A percentile compares a stretch with the other conserved stretches of the same genome.
Conservation (phyloP, 2,329 filamentous ascomycete species). For the Ophiostoma ulmi region DNA sequence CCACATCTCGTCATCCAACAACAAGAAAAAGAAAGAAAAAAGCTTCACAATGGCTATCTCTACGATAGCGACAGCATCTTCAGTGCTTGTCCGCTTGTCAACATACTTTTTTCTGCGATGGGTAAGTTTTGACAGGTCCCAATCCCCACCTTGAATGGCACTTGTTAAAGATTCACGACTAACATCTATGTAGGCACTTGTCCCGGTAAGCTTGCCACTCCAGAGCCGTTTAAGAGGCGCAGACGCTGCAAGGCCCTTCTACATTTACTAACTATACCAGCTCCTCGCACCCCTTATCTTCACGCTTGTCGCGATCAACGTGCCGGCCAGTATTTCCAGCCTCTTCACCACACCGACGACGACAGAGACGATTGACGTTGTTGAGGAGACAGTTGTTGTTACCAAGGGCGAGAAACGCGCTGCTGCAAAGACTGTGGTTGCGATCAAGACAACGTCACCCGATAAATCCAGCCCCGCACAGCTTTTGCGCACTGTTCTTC, state of each 20-base stretch:
- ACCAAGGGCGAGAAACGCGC: conserved; percentile 30
- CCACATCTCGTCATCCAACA: not conserved
- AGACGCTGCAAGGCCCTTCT: not conserved
- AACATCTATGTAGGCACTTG: conserved; percentile 8
- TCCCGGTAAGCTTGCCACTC: not conserved
- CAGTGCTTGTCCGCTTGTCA: conserved; percentile 46
- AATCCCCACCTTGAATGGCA: not conserved
- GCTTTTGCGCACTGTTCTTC: conserved; percentile 57
- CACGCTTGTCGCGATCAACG: conserved; percentile 60
- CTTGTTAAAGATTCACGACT: not conserved
- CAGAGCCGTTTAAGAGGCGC: not conserved
- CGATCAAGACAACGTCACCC: conserved; percentile 44
- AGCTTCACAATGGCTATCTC: conserved; percentile 32
- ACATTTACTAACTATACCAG: not conserved
- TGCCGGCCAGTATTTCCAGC: conserved; percentile 46
- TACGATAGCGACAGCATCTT: conserved; percentile 40
- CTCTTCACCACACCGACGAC: not conserved
- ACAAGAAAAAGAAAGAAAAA: not conserved
- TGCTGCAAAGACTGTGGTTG: conserved; percentile 2
- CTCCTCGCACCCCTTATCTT: conserved; percentile 41
- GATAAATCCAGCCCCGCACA: conserved; percentile 49
- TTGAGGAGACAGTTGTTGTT: conserved; percentile 54
- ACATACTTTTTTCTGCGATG: conserved; percentile 59
- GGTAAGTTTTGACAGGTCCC: conserved; percentile 39
- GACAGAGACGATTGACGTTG: conserved; percentile 42